Percentiles rank a stretch among this genome's conserved stretches.
phyloP scores from a whole-genome alignment of 2,329 filamentous ascomycete genomes.

The Domatiomyces globalis region DNA sequence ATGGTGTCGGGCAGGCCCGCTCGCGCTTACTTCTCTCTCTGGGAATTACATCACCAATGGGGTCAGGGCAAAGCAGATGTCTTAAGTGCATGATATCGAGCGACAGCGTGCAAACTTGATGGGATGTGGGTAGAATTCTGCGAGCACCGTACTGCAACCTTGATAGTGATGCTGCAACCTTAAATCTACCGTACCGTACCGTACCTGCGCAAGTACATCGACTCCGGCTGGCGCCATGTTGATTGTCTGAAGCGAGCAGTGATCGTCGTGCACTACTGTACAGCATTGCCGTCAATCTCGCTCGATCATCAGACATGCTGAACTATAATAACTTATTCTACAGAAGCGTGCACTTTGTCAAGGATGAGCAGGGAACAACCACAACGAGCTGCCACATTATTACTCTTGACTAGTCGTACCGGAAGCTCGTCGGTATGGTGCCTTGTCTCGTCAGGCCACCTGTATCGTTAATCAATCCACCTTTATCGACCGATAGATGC shows the following conservation, averaged over 20 bases:
- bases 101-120: too few relatives aligned
- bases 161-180: not conserved
- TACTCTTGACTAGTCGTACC: not conserved
- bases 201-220: not conserved
- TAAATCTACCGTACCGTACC: not conserved
- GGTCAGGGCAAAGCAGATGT: not conserved
- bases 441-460: not conserved
- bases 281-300: not conserved
- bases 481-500: conserved; percentile 96
- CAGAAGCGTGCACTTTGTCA: not conserved
- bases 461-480: conserved; percentile 51
- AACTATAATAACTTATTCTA: not conserved
- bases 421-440: not conserved
- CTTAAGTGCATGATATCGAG: not conserved
- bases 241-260: too few relatives aligned
- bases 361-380: not conserved
- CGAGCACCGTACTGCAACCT: not conserved
- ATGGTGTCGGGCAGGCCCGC: too few relatives aligned
- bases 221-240: too few relatives aligned
- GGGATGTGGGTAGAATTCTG: too few relatives aligned
- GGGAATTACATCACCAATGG: not conserved
- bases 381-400: not conserved
- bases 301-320: not conserved
- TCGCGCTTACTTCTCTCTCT: not conserved
- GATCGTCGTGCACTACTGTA: not conserved